Evolutionary conservation across 257 asterid genomes (phyloP), one percentile per base, ranked within the genome.

Genomic region (Leptodermis oblonga): DNA sequence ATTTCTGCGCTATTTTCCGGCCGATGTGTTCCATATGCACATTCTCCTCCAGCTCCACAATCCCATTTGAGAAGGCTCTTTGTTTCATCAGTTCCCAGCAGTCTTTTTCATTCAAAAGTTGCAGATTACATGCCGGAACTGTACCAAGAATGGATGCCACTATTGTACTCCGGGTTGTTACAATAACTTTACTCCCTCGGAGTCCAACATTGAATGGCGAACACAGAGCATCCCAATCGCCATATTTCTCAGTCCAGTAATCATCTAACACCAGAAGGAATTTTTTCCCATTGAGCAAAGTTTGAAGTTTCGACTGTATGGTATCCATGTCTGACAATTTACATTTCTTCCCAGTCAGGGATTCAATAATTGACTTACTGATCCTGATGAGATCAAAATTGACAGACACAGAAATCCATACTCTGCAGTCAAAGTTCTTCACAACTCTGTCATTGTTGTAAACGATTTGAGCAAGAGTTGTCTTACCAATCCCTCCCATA

Each of bases 401-500:
- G 3, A 20, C 23, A 1, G 79, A 71, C 22, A 79, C 82, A 12
- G 77, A 79, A 14, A 33, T 80, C 84, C 87, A 82, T 42, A 81
- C 72, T 43, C 41, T 74, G 55, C 63, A 14, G 3, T 66, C 45
- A 68, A 76, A 78, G 22, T 0, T 17, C 0, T 2, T 31, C 11
- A 9, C 30, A 18, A 70, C 41, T 12, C 60, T 8, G 7, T 15
- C 13, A 62, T 68, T 68, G 25, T 66, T 69, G 43, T 78, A 78
- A 41, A 74, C 78, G 34, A 68, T 17, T 49, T 80, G 80, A 2
- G 83, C 80, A n/a, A n/a, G n/a, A n/a, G n/a, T n/a, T n/a, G n/a
- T n/a, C n/a, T n/a, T n/a, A n/a, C n/a, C n/a, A n/a, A 17, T 75
- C 31, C 85, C 85, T 1, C 75, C 85, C 85, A 80, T 78, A 0